Base-by-base conservation (phyloP, 345 rosid species). In the Eutrema heterophyllum region DNA sequence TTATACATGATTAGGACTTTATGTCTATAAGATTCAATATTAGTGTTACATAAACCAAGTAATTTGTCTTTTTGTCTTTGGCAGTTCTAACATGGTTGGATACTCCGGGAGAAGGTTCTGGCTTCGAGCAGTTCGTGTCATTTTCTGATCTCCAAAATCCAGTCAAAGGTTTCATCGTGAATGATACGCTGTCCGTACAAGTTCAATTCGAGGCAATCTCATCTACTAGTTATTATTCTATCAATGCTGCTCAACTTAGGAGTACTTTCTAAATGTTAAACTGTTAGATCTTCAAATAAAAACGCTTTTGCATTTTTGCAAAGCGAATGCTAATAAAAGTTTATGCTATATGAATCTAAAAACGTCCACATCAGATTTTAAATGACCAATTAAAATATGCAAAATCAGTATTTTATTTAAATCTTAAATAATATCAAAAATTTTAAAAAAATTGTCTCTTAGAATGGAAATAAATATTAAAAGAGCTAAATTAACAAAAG, bases 1-100 rank as follows among this genome's bases (percentile, higher is more conserved):
- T 21, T 21, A 21, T 35, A 40, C 24, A 6, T 12, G 6, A 2
- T 64, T 48, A 46, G 0, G 7, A 30, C 1, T 48, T 21, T 33
- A 32, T 18, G 1, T 49, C 0, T 30, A 27, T 16, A 16, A 39
- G 16, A 6, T 54, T 68, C 0, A 16, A 16, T 54, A 56, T 43
- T 55, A 18, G 6, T 11, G n/a, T 38, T 15, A 40, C 30, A 4
- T 0, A 3, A 21, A 24, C 33, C 7, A 5, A 7, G n/a, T n/a
- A n/a, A n/a, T 71, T 48, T 38, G n/a, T n/a, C n/a, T 0, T 48
- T 39, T 18, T 51, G 40, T 50, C 29, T 10, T 18, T 51, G 51
- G 1, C 50, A 71, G 69, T 52, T 62, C 44, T 61, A 13, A 15
- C 68, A 29, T 72, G 68, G 76, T 62, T 51, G 14, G 11, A 71